A percentile compares a stretch with the other conserved stretches of the same genome.
Conservation (phyloP, 805 yeast genomes). For the Myxozyma vanderwaltii region DNA sequence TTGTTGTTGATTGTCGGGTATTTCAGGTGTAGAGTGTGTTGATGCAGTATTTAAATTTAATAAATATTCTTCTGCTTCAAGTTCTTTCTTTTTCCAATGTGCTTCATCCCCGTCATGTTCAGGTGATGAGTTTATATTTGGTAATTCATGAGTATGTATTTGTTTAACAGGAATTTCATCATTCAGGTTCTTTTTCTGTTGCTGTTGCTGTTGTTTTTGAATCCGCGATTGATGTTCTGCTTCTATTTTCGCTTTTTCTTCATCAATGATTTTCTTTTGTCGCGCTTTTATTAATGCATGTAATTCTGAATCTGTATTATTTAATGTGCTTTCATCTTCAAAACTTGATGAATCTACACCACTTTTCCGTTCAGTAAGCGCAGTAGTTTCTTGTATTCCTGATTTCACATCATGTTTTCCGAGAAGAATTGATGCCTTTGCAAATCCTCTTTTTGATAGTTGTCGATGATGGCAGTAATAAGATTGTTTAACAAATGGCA, state of each 20-base stretch:
- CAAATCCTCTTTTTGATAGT: too few relatives aligned
- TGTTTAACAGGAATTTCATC: background rate
- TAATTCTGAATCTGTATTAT: background rate
- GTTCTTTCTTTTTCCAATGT: background rate
- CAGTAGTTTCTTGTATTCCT: too few relatives aligned
- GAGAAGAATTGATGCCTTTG: too few relatives aligned
- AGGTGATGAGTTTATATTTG: too few relatives aligned
- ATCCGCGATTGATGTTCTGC: background rate
- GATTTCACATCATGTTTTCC: too few relatives aligned
- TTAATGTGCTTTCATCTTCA: background rate
- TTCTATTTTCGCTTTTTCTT: background rate
- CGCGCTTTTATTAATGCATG: background rate
- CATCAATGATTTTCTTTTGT: background rate
- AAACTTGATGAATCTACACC: too few relatives aligned
- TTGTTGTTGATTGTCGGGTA: background rate
- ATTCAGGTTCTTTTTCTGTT: too few relatives aligned
- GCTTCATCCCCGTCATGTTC: too few relatives aligned
- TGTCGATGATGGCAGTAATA: too few relatives aligned
- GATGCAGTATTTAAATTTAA: background rate
- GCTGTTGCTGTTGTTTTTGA: too few relatives aligned
- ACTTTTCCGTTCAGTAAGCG: too few relatives aligned
- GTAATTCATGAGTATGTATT: background rate
- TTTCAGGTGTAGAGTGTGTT: background rate
- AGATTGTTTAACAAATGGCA: too few relatives aligned
- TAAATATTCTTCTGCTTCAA: constrained; percentile 4